These are phyloP conservation scores for Gossypium rotundifolium DNA, from an alignment of 345 rosid species.

Conservation along the genomic window DNA sequence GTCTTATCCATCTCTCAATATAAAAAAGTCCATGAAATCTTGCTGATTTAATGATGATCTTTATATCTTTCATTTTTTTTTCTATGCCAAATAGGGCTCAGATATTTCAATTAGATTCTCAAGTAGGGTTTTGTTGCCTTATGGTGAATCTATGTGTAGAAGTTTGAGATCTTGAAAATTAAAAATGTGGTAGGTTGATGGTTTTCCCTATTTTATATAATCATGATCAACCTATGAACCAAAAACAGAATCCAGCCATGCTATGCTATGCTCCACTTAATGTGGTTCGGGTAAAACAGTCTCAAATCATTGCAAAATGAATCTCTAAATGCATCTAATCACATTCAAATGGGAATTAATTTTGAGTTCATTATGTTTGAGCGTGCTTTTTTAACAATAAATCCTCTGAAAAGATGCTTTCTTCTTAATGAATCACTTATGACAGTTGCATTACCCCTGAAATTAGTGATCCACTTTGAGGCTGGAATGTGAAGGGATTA, in stretches of 20 bases:
- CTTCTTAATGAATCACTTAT: not conserved
- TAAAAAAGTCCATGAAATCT: conserved; percentile 1
- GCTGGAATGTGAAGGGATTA: not conserved
- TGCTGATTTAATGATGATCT: not conserved
- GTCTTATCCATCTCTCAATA: not conserved
- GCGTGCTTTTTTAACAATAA: too few relatives aligned
- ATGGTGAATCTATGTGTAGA: not conserved
- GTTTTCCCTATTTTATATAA: not conserved
- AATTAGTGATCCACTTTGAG: not conserved
- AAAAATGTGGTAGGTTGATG: not conserved
- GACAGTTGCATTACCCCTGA: not conserved
- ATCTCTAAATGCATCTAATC: not conserved
- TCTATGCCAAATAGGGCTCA: not conserved
- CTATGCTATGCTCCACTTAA: not conserved
- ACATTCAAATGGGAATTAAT: not conserved
- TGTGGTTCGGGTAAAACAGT: not conserved
- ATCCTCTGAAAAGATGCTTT: not conserved
- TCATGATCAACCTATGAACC: not conserved
- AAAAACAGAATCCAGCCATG: not conserved
- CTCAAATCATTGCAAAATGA: not conserved
- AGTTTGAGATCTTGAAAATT: not conserved
- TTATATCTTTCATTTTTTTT: not conserved
- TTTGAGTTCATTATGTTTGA: not conserved
- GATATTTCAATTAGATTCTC: not conserved
- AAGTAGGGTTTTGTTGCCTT: not conserved